These are phyloP conservation scores for Lentinula sp. DNA, from an alignment of 768 basidiomycete genomes.

Conservation along the genomic window DNA sequence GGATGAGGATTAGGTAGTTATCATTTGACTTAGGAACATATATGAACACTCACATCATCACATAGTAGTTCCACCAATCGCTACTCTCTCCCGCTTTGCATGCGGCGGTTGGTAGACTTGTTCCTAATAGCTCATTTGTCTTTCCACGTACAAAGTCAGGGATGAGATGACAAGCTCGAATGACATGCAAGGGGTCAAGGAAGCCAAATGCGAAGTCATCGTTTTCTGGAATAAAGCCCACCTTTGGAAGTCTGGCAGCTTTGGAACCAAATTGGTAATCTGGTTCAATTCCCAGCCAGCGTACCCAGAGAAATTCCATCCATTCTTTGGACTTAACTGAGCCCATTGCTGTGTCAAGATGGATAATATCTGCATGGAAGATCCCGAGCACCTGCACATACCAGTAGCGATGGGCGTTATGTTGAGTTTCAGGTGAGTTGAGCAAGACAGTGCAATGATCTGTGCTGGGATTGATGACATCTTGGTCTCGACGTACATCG, in stretches of 20 bases:
- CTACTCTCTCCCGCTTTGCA: constrained; percentile 5
- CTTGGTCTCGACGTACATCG: constrained; percentile 24
- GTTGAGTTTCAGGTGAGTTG: constrained; percentile 1
- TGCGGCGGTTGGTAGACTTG: constrained; percentile 1
- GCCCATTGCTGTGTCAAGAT: background rate
- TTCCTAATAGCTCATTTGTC: constrained; percentile 11
- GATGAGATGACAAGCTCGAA: constrained; percentile 23
- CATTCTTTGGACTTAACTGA: background rate
- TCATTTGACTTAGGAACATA: background rate
- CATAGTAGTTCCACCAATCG: constrained; percentile 27
- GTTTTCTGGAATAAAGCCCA: constrained; percentile 22
- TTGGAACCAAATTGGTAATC: constrained; percentile 11
- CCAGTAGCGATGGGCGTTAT: constrained; percentile 15
- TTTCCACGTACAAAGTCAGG: constrained; percentile 21
- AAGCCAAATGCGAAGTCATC: constrained; percentile 28
- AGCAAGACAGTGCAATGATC: constrained; percentile 21
- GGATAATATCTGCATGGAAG: constrained; percentile 16
- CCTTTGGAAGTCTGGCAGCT: constrained; percentile 17
- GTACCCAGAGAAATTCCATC: constrained; percentile 32
- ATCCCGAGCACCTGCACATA: constrained; percentile 16
- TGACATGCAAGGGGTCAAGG: constrained; percentile 20
- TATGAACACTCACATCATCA: constrained; percentile 25
- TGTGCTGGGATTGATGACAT: constrained; percentile 20
- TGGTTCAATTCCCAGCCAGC: constrained; percentile 27
- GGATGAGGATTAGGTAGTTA: background rate